These are phyloP conservation scores for Mucor piriformis DNA, from an alignment of 371 early-diverging fungal species.

Conservation along the genomic window DNA sequence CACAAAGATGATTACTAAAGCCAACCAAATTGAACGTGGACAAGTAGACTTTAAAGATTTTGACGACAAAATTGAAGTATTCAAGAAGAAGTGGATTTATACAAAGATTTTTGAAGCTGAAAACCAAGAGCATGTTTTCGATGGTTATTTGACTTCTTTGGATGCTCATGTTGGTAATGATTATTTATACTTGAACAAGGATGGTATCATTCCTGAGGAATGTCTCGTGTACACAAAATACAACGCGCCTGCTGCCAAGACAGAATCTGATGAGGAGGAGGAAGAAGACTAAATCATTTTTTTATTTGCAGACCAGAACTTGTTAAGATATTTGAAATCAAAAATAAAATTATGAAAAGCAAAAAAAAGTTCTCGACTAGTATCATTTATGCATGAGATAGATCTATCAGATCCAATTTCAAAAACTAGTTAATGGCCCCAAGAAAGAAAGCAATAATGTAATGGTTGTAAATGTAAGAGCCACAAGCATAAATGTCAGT, in stretches of 20 bases:
- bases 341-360: too few species aligned
- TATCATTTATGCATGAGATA: too few species aligned
- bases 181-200: constrained; percentile 43
- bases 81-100: constrained; percentile 86
- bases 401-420: too few species aligned
- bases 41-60: constrained; percentile 3
- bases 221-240: constrained; percentile 28
- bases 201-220: constrained; percentile 40
- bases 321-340: too few species aligned
- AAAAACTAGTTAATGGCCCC: too few species aligned
- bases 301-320: too few species aligned
- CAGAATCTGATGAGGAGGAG: constrained; percentile 9
- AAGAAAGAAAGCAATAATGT: too few species aligned
- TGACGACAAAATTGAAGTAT: constrained; percentile 68
- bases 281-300: constrained; percentile 8
- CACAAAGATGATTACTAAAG: constrained; percentile 47
- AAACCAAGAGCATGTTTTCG: constrained; percentile 58
- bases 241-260: constrained; percentile 7
- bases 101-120: constrained; percentile 78
- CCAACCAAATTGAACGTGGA: constrained; percentile 30
- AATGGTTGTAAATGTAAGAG: too few species aligned
- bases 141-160: constrained; percentile 64
- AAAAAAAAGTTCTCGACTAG: too few species aligned
- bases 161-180: constrained; percentile 53
- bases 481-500: too few species aligned